A percentile compares a stretch with the other conserved stretches of the same genome.
These are phyloP conservation scores for Leccinum subrobustum DNA, from an alignment of 1,284 basidiomycete species.

Conservation along the genomic window DNA sequence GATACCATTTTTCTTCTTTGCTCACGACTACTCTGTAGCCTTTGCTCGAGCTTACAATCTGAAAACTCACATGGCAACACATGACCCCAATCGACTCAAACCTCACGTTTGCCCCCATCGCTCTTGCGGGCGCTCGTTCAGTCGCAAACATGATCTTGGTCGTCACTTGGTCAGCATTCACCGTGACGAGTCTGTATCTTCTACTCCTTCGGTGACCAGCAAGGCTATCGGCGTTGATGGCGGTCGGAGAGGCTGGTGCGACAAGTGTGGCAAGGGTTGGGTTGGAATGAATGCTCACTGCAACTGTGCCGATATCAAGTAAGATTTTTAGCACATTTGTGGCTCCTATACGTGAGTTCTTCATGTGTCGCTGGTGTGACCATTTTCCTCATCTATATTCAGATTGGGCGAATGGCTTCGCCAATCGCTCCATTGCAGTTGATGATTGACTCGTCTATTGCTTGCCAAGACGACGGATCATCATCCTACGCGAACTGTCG, in stretches of 20 bases:
- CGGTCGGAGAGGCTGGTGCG: conserved; percentile 66
- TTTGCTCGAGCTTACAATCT: conserved; percentile 90
- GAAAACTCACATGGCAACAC: conserved; percentile 88
- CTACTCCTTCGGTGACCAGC: conserved; percentile 39
- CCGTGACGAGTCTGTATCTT: conserved; percentile 56
- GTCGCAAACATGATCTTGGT: conserved; percentile 86
- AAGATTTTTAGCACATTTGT: conserved; percentile 23
- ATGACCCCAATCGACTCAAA: conserved; percentile 84
- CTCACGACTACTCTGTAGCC: conserved; percentile 40
- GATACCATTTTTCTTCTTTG: background rate
- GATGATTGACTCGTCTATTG: conserved; percentile 41
- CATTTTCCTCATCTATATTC: conserved; percentile 6
- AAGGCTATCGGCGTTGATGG: conserved; percentile 62
- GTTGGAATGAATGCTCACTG: conserved; percentile 57
- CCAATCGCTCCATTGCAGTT: conserved; percentile 36
- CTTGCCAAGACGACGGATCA: conserved; percentile 29
- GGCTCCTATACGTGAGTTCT: conserved; percentile 27
- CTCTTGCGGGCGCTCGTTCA: conserved; percentile 82
- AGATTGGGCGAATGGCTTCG: conserved; percentile 35
- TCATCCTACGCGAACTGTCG: conserved; percentile 47
- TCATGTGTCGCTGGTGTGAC: background rate
- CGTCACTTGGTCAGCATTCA: conserved; percentile 86
- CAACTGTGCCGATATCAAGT: conserved; percentile 68
- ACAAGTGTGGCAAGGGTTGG: conserved; percentile 70
- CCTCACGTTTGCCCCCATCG: conserved; percentile 81